Percentiles rank a stretch among this genome's conserved stretches.
Evolutionary conservation across 2,329 filamentous ascomycete species (phyloP).

Genomic region (Fusarium sambucinum): DNA sequence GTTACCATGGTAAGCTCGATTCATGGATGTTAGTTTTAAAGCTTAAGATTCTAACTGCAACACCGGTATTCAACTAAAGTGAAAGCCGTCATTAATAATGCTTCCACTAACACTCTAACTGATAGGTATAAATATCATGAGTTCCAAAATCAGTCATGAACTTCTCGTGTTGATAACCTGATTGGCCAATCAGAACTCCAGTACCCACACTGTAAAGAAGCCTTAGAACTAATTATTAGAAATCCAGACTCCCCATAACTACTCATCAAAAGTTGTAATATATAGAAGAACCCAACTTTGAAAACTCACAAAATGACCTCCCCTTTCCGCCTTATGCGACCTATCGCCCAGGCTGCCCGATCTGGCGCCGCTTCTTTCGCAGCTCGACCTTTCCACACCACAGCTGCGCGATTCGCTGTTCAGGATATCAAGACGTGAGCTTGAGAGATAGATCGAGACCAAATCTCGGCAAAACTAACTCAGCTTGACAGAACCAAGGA

Average conservation of each 20-base stretch:
- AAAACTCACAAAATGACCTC: slow-evolving; percentile 35
- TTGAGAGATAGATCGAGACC: not conserved
- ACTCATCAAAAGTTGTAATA: slow-evolving; percentile 5
- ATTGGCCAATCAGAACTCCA: slow-evolving; percentile 26
- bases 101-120: not conserved
- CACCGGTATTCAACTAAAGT: not conserved
- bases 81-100: not conserved
- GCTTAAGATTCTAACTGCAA: not conserved
- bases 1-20: no score
- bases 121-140: slow-evolving; percentile 4
- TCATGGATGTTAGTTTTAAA: not conserved
- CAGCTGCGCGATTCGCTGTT: slow-evolving; percentile 59
- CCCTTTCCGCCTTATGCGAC: slow-evolving; percentile 33
- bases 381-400: slow-evolving; percentile 52
- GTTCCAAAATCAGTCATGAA: slow-evolving; percentile 6
- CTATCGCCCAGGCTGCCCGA: slow-evolving; percentile 39
- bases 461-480: slow-evolving; percentile 1
- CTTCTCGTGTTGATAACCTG: not conserved
- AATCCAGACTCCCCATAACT: slow-evolving; percentile 26
- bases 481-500: slow-evolving; percentile 64
- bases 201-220: slow-evolving; percentile 26
- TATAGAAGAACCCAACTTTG: not conserved
- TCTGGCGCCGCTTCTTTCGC: slow-evolving; percentile 21
- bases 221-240: slow-evolving; percentile 35
- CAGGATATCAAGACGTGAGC: slow-evolving; percentile 58